Percentiles rank a stretch among this genome's conserved stretches.
These are phyloP conservation scores for Aspergillus quadrilineatus DNA, from an alignment of 2,329 filamentous ascomycete species.

Conservation along the genomic window DNA sequence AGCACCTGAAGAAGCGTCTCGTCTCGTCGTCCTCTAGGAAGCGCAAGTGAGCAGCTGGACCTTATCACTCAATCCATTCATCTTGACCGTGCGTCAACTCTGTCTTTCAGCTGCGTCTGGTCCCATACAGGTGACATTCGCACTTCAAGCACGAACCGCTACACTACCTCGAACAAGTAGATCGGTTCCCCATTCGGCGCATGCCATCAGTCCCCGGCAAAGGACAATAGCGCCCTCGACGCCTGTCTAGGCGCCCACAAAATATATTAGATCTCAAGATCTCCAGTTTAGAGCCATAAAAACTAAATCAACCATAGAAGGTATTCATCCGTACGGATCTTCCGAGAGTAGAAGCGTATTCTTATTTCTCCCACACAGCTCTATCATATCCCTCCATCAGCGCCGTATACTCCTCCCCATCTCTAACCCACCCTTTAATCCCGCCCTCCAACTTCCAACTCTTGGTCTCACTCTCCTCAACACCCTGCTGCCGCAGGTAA, in stretches of 20 bases:
- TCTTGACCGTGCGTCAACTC: background rate
- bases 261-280: background rate
- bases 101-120: background rate
- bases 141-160: background rate
- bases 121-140: background rate
- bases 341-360: background rate
- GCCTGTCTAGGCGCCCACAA: background rate
- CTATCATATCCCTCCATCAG: slow-evolving; percentile 42
- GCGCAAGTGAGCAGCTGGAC: slow-evolving; percentile 11
- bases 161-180: background rate
- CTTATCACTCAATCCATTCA: background rate
- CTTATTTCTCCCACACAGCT: slow-evolving; percentile 7
- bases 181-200: background rate
- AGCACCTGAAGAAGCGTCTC: slow-evolving; percentile 78
- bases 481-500: slow-evolving; percentile 43
- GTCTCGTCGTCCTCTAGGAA: slow-evolving; percentile 37
- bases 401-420: slow-evolving; percentile 49
- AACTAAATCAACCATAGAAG: background rate
- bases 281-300: background rate
- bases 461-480: slow-evolving; percentile 42
- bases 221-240: background rate
- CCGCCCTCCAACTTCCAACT: slow-evolving; percentile 54
- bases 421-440: slow-evolving; percentile 55
- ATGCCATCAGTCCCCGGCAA: background rate
- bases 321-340: background rate